These are phyloP conservation scores for Candida loeiensis DNA, from an alignment of 805 yeast species.

Conservation along the genomic window DNA sequence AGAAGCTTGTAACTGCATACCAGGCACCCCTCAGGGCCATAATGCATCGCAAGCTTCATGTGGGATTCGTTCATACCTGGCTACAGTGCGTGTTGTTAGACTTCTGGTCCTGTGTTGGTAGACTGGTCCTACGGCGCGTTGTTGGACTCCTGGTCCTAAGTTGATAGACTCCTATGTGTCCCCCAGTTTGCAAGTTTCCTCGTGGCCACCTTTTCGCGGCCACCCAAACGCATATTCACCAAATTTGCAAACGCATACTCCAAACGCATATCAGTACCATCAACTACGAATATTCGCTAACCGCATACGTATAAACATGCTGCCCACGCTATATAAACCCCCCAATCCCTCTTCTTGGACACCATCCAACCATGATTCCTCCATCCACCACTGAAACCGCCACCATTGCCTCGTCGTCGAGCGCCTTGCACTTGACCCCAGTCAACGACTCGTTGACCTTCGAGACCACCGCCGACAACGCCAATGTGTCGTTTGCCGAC, in stretches of 20 bases:
- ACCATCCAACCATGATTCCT: slow-evolving; percentile 25
- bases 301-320: neutral
- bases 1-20: too few relatives aligned
- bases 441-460: slow-evolving; percentile 6
- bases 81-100: too few relatives aligned
- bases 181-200: too few relatives aligned
- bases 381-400: slow-evolving; percentile 28
- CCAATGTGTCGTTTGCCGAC: slow-evolving; percentile 40
- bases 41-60: too few relatives aligned
- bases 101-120: too few relatives aligned
- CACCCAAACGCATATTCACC: neutral
- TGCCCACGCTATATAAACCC: neutral
- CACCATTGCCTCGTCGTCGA: slow-evolving; percentile 15
- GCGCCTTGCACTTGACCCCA: slow-evolving; percentile 9
- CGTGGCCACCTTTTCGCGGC: too few relatives aligned
- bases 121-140: too few relatives aligned
- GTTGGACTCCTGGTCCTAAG: too few relatives aligned
- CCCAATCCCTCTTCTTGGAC: neutral
- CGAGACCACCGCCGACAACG: slow-evolving; percentile 19
- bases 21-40: too few relatives aligned
- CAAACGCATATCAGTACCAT: neutral
- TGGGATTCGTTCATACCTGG: too few relatives aligned
- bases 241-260: slow-evolving; percentile 1
- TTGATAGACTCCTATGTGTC: too few relatives aligned
- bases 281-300: neutral